A percentile compares a stretch with the other conserved stretches of the same genome.
Conservation (phyloP, 257 asterid species). For the Henckelia pumila region DNA sequence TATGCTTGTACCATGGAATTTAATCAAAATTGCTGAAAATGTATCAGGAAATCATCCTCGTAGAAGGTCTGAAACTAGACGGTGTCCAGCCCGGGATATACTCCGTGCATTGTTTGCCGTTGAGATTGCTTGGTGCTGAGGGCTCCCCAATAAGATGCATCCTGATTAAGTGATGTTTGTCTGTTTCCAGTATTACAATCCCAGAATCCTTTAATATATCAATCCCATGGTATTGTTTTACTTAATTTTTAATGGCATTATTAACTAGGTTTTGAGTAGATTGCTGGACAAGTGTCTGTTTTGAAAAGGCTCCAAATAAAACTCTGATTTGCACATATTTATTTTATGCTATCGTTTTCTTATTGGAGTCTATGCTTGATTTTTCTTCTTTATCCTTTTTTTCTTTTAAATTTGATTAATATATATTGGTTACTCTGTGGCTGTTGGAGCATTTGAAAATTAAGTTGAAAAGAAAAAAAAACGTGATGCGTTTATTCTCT, state of each 20-base stretch:
- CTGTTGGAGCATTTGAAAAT: no score
- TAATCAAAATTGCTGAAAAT: constrained; percentile 16
- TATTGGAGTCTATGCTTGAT: no score
- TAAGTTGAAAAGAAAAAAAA: no score
- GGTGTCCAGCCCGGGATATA: constrained; percentile 59
- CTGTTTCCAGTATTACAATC: background rate
- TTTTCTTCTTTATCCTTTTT: no score
- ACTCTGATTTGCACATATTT: background rate
- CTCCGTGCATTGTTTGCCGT: constrained; percentile 77
- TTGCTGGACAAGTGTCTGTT: background rate
- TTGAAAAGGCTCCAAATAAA: no score
- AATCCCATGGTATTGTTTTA: background rate
- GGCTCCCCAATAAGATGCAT: constrained; percentile 98
- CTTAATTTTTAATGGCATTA: no score
- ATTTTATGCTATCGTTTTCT: no score
- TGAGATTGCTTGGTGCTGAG: constrained; percentile 87
- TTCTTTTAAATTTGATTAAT: no score
- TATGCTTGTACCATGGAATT: no score
- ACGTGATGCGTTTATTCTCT: no score
- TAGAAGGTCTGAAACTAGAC: constrained; percentile 91
- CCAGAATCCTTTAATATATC: constrained; percentile 3
- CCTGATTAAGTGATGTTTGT: constrained; percentile 56
- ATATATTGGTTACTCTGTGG: no score
- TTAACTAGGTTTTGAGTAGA: background rate
- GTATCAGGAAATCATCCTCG: constrained; percentile 83